phyloP scores from a whole-genome alignment of 345 rosid genomes.

The Eucalyptus virginea region DNA sequence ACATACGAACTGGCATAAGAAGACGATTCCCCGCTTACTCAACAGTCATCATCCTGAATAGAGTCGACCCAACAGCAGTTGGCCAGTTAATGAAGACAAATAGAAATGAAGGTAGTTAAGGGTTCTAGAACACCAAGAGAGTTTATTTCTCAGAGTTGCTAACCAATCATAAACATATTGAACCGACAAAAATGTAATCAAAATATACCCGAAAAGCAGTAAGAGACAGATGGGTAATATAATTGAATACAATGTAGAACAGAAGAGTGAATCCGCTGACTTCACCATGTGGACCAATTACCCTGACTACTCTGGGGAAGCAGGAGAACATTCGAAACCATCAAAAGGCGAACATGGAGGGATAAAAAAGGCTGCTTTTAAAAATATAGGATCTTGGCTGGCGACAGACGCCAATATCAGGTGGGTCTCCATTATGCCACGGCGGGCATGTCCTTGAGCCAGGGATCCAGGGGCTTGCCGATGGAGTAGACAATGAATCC shows the following conservation, averaged over 20 bases:
- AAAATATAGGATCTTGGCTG: not conserved
- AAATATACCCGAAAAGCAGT: not conserved
- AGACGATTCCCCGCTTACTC: not conserved
- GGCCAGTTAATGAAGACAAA: not conserved
- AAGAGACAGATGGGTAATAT: not conserved
- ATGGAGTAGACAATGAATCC: constrained; percentile 91
- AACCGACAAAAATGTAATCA: not conserved
- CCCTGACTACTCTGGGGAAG: constrained; percentile 8
- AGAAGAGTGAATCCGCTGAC: constrained; percentile 6
- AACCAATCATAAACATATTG: not conserved
- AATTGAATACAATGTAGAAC: constrained; percentile 4
- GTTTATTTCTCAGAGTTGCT: not conserved
- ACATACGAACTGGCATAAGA: not conserved
- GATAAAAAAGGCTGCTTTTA: constrained; percentile 3
- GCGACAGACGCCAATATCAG: not conserved
- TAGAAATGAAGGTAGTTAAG: not conserved
- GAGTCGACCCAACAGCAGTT: not conserved
- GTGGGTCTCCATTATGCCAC: constrained; percentile 32
- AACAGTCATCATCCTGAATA: not conserved
- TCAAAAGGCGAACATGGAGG: constrained; percentile 5
- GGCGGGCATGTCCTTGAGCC: constrained; percentile 98
- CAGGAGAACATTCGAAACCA: constrained; percentile 2
- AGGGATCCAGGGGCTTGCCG: constrained; percentile 85
- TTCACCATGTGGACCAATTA: not conserved
- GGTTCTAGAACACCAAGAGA: not conserved